Percentiles rank a stretch among this genome's conserved stretches.
phyloP scores from a whole-genome alignment of 1,139 yeast genomes.

The Pichia sp. region DNA sequence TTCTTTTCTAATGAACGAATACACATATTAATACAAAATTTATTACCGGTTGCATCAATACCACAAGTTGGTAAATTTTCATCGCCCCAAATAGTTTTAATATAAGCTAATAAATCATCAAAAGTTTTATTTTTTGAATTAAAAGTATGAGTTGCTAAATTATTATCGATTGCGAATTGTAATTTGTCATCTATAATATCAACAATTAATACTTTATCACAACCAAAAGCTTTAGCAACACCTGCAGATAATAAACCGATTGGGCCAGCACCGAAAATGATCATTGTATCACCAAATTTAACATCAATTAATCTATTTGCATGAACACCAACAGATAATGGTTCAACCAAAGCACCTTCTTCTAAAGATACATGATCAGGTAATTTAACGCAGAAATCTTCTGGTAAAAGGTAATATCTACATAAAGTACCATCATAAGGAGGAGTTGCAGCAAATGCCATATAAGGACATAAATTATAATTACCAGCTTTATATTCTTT shows the following conservation, averaged over 20 bases:
- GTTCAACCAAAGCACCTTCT: conserved; percentile 87
- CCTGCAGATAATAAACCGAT: conserved; percentile 79
- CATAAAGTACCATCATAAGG: conserved; percentile 72
- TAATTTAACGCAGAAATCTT: conserved; percentile 73
- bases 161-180: conserved; percentile 46
- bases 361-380: conserved; percentile 75
- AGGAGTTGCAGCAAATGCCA: conserved; percentile 88
- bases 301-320: conserved; percentile 67
- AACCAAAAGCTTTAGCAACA: conserved; percentile 79
- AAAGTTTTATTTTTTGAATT: conserved; percentile 42
- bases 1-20: conserved; percentile 40
- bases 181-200: conserved; percentile 59
- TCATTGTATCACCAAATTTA: conserved; percentile 65
- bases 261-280: conserved; percentile 91
- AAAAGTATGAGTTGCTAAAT: conserved; percentile 52
- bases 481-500: conserved; percentile 69
- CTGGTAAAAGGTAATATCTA: conserved; percentile 69
- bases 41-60: conserved; percentile 52
- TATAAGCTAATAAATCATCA: conserved; percentile 30
- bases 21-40: conserved; percentile 45
- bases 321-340: conserved; percentile 81
- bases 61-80: conserved; percentile 42
- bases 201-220: conserved; percentile 58
- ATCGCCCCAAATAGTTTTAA: conserved; percentile 34
- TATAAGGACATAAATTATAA: conserved; percentile 75